Base-by-base conservation (phyloP, 2,329 filamentous ascomycete genomes). In the Akanthomyces lecanii region DNA sequence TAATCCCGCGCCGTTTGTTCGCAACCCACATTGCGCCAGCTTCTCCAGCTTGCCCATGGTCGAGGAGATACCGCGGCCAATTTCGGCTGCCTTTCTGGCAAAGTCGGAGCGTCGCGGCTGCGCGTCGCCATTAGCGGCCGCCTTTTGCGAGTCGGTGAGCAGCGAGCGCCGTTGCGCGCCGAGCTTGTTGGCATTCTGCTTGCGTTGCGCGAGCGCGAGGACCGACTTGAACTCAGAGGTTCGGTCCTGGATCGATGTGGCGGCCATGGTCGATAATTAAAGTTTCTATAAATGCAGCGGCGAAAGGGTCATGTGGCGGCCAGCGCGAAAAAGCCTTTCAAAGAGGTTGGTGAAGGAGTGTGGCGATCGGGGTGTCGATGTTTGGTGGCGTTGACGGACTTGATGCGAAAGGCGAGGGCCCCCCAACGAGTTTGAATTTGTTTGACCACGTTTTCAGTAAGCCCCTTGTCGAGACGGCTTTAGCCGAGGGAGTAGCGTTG, bases 41-140 rank as follows among this genome's bases (percentile, higher is more conserved):
- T 96, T 91, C 78, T 98, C 92, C 71, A 99, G 79, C 78, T 98
- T 99, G 62, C 88, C 92, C 87, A 97, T 97, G 8, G 95, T 98
- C 63, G 85, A 89, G 14, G 89, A 90, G 67, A 99, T 98, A 38
- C 92, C 92, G 69, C 92, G 85, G 61, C 94, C 95, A 71, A 99
- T 97, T 69, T 95, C 90, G 48, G 92, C 92, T 8, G 95, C 95
- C 73, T 89, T 89, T 70, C 92, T 86, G 70, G 95, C 95, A 77
- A 99, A 99, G 71, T 98, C 95, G 65, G 92, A 96, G 69, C 92
- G 85, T 67, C 82, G 79, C n/a, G 81, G 81, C 44, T 78, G 81
- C 63, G 75, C 78, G 68, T 80, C 77, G 65, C 82, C 82, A 71
- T 85, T 81, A 25, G 84, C 81, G 14, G 80, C 83, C 28, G 82